Evolutionary conservation across 768 basidiomycete species (phyloP).

Genomic region (Tricholoma terreum): DNA sequence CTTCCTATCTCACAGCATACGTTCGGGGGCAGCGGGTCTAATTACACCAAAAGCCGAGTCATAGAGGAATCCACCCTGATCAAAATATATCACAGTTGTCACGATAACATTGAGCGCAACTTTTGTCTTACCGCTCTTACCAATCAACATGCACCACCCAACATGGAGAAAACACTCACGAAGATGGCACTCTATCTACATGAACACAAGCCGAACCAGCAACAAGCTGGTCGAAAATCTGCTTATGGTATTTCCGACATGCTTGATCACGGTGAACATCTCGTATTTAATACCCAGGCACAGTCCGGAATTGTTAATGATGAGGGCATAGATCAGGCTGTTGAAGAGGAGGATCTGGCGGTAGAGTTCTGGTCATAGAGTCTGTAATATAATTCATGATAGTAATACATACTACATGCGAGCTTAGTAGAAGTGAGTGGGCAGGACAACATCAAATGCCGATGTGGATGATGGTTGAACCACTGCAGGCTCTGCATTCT

Average conservation of each 20-base stretch:
- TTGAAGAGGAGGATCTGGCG: neutral
- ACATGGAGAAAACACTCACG: conserved; percentile 22
- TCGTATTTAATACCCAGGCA: neutral
- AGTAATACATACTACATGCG: neutral
- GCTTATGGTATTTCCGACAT: conserved; percentile 14
- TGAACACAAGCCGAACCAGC: conserved; percentile 9
- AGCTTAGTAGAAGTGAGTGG: neutral
- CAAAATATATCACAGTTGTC: conserved; percentile 25
- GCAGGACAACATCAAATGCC: neutral
- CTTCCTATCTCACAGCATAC: conserved; percentile 17
- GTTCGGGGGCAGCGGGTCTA: conserved; percentile 31
- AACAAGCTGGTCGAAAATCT: neutral
- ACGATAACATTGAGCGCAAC: conserved; percentile 18
- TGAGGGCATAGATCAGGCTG: neutral
- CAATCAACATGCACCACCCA: conserved; percentile 20
- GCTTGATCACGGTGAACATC: conserved; percentile 8
- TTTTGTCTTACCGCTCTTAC: conserved; percentile 22
- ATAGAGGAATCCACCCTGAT: conserved; percentile 31
- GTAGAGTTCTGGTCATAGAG: neutral
- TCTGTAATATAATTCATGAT: neutral
- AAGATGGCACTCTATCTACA: conserved; percentile 10
- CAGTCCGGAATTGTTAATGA: neutral
- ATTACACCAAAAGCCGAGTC: conserved; percentile 26
- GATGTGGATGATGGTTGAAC: neutral
- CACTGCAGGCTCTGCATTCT: neutral